phyloP scores from a whole-genome alignment of 306 rosid genomes.

The Spatholobus suberectus region DNA sequence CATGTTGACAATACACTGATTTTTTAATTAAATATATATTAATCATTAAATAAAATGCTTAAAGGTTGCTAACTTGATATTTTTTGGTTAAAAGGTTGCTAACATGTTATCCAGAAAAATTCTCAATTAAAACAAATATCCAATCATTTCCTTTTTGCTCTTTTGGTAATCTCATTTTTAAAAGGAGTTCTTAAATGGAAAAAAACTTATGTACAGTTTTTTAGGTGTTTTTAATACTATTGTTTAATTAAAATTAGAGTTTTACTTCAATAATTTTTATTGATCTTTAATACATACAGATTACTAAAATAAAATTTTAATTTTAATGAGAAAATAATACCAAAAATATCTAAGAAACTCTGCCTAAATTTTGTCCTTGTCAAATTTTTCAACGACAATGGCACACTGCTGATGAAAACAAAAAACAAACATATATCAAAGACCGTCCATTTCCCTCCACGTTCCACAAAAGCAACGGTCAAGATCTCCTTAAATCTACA shows the following conservation, averaged over 20 bases:
- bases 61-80: neutral
- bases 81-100: too few relatives aligned
- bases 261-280: too few relatives aligned
- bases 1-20: neutral
- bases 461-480: neutral
- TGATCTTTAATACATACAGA: too few relatives aligned
- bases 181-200: neutral
- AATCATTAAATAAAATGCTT: neutral
- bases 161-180: neutral
- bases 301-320: too few relatives aligned
- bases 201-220: too few relatives aligned
- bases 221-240: too few relatives aligned
- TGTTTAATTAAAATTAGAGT: too few relatives aligned
- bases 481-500: neutral
- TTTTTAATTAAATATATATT: neutral
- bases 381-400: neutral
- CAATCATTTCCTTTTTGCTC: neutral
- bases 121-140: neutral
- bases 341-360: too few relatives aligned
- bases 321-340: too few relatives aligned
- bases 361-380: too few relatives aligned
- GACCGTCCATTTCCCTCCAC: neutral
- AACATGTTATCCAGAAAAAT: neutral
- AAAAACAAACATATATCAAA: neutral
- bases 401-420: neutral